A percentile compares a stretch with the other conserved stretches of the same genome.
Evolutionary conservation across 148 eudicot genomes (phyloP).

Genomic region (Cornus florida): DNA sequence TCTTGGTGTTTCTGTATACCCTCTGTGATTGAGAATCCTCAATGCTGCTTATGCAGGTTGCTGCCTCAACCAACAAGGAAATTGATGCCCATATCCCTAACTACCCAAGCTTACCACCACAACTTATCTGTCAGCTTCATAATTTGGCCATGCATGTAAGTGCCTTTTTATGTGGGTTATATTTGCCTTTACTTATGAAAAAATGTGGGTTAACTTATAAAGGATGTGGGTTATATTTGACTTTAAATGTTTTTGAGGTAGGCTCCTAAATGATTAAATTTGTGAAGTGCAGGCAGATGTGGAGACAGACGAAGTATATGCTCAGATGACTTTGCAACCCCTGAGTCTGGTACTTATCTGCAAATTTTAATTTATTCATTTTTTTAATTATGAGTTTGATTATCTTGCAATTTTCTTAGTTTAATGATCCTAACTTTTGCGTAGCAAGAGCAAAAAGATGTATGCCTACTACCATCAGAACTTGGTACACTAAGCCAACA

Average conservation of each 20-base stretch:
- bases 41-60: neutral
- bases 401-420: too few species aligned
- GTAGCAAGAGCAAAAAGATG: constrained; percentile 51
- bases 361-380: too few species aligned
- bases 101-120: neutral
- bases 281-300: constrained; percentile 40
- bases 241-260: neutral
- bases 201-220: too few species aligned
- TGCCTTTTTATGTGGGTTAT: neutral
- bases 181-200: neutral
- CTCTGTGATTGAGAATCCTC: too few species aligned
- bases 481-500: constrained; percentile 41
- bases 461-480: constrained; percentile 42
- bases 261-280: neutral
- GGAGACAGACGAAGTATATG: constrained; percentile 9
- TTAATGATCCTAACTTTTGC: neutral
- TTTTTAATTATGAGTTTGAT: too few species aligned
- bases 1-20: too few species aligned
- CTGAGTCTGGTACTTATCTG: constrained; percentile 35
- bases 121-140: neutral
- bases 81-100: neutral
- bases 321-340: constrained; percentile 54
- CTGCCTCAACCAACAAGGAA: constrained; percentile 2
- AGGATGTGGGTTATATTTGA: neutral
- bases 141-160: constrained; percentile 7